These are phyloP conservation scores for Cladophialophora yegresii DNA, from an alignment of 2,329 filamentous ascomycete species.

Conservation along the genomic window DNA sequence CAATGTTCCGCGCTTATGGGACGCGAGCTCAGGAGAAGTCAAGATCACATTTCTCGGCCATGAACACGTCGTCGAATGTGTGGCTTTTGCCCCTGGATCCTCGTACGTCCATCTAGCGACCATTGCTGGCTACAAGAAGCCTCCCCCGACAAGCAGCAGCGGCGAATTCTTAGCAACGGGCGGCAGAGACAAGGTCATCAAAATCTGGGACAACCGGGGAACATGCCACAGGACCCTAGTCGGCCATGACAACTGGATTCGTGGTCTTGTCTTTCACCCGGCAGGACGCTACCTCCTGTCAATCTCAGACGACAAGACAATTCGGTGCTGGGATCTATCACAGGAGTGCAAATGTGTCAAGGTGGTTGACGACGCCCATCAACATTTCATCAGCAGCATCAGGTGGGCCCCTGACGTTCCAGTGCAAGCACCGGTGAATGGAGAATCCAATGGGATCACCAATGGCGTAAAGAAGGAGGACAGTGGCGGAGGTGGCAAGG, in stretches of 20 bases:
- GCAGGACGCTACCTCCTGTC: constrained; percentile 87
- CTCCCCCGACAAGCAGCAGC: constrained; percentile 70
- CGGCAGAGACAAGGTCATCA: constrained; percentile 85
- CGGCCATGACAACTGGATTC: constrained; percentile 94
- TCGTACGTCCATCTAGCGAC: constrained; percentile 75
- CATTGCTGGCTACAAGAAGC: constrained; percentile 79
- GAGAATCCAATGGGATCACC: constrained; percentile 39
- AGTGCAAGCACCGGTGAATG: constrained; percentile 30
- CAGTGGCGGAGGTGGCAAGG: constrained; percentile 59
- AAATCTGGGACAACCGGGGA: constrained; percentile 83
- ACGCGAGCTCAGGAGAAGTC: constrained; percentile 71
- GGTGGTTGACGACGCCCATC: constrained; percentile 72
- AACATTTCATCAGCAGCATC: constrained; percentile 82
- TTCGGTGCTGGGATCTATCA: constrained; percentile 88
- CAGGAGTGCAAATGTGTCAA: constrained; percentile 92
- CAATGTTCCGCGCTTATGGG: constrained; percentile 80
- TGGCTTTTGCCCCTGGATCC: constrained; percentile 77
- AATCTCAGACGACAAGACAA: constrained; percentile 84
- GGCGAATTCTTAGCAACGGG: constrained; percentile 91
- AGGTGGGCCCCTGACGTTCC: constrained; percentile 77
- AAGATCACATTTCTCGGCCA: constrained; percentile 82
- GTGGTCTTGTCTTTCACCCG: constrained; percentile 82
- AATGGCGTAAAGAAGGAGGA: constrained; percentile 54
- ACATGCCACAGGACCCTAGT: constrained; percentile 79
- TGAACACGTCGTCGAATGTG: constrained; percentile 83